Evolutionary conservation across 148 eudicot species (phyloP).

Genomic region (Camellia japonica): DNA sequence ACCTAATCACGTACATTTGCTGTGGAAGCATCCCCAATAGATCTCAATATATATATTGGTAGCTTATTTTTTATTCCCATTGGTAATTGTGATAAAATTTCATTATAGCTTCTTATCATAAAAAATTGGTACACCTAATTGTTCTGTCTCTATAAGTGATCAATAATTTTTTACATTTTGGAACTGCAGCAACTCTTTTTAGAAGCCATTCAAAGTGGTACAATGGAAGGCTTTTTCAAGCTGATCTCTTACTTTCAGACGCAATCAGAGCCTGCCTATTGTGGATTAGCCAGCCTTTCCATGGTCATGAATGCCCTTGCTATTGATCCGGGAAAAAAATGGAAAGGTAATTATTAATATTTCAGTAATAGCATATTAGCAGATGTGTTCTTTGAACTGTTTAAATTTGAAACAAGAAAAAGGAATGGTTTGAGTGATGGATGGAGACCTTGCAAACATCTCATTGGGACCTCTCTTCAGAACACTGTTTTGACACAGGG

Average conservation of each 20-base stretch:
- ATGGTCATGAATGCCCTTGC: slow-evolving; percentile 95
- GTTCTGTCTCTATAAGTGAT: neutral
- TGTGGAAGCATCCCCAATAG: neutral
- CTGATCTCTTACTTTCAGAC: slow-evolving; percentile 91
- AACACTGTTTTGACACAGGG: too few species aligned
- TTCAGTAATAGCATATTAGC: neutral
- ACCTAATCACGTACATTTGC: too few species aligned
- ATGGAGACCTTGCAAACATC: neutral
- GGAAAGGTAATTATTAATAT: slow-evolving; percentile 69
- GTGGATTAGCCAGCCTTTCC: slow-evolving; percentile 93
- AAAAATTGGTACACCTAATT: neutral
- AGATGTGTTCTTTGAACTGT: neutral
- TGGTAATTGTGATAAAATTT: too few species aligned
- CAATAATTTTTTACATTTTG: slow-evolving; percentile 10
- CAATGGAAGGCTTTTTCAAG: slow-evolving; percentile 83
- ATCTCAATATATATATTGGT: too few species aligned
- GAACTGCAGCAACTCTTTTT: slow-evolving; percentile 70
- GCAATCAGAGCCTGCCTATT: slow-evolving; percentile 97
- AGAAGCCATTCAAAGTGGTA: slow-evolving; percentile 73
- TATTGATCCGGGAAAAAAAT: slow-evolving; percentile 90
- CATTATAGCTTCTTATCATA: neutral
- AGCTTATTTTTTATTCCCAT: too few species aligned
- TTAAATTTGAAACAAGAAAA: neutral
- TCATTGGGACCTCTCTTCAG: neutral
- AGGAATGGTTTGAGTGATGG: neutral